These are phyloP conservation scores for Prunella vulgaris DNA, from an alignment of 257 asterid species.

Conservation along the genomic window DNA sequence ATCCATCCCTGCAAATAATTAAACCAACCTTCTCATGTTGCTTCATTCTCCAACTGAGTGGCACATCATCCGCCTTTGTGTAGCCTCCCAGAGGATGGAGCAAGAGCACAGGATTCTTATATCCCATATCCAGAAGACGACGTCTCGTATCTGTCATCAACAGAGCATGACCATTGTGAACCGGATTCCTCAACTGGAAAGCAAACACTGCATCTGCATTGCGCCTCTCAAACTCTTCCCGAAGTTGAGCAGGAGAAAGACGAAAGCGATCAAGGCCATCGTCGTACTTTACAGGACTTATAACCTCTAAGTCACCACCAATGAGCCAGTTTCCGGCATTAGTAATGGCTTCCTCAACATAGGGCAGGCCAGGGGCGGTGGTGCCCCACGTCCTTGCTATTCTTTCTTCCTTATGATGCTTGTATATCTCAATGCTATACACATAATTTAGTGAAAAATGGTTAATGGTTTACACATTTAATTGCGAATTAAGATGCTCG, in stretches of 20 bases:
- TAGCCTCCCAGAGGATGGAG: constrained; percentile 92
- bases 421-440: constrained; percentile 68
- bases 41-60: constrained; percentile 89
- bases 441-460: neutral
- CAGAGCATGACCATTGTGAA: constrained; percentile 90
- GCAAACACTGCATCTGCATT: constrained; percentile 93
- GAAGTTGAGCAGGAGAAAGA: constrained; percentile 82
- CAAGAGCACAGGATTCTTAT: constrained; percentile 74
- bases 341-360: constrained; percentile 66
- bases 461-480: no score
- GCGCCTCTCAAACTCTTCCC: constrained; percentile 64
- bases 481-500: no score
- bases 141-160: constrained; percentile 90
- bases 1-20: neutral
- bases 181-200: constrained; percentile 92
- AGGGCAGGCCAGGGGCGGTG: constrained; percentile 82
- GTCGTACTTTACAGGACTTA: constrained; percentile 58
- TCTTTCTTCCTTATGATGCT: constrained; percentile 91
- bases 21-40: constrained; percentile 73
- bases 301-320: constrained; percentile 84
- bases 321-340: constrained; percentile 88
- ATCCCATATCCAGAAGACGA: constrained; percentile 88
- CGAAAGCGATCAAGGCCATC: constrained; percentile 85
- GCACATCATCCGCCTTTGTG: constrained; percentile 93
- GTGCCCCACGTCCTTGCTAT: constrained; percentile 96